Percentiles rank a stretch among this genome's conserved stretches.
Conservation (phyloP, 2,329 filamentous ascomycete species). For the Claviceps humidiphila region DNA sequence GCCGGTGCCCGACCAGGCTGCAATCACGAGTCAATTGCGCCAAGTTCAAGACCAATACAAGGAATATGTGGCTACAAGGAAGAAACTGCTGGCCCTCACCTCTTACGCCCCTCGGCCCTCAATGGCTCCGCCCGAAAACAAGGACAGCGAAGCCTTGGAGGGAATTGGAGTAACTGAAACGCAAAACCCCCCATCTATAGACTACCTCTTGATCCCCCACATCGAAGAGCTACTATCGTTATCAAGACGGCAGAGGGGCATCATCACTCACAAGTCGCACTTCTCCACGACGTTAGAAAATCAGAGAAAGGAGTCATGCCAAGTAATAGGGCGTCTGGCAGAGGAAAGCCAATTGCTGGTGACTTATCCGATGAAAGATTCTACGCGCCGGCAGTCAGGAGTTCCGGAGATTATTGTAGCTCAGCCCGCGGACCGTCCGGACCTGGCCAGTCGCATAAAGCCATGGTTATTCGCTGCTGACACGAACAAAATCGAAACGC, state of each 20-base stretch:
- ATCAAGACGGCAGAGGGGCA: slow-evolving; percentile 41
- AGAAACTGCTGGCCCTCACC: slow-evolving; percentile 30
- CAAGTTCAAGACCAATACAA: slow-evolving; percentile 41
- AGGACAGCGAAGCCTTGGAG: slow-evolving; percentile 1
- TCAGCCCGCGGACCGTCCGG: slow-evolving; percentile 22
- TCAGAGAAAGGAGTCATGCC: slow-evolving; percentile 36
- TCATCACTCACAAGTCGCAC: slow-evolving; percentile 46
- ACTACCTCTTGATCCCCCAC: slow-evolving; percentile 41
- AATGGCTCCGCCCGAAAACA: slow-evolving; percentile 4
- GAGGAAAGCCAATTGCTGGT: slow-evolving; percentile 51
- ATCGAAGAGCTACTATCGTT: slow-evolving; percentile 38
- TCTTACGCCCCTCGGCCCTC: slow-evolving; percentile 19
- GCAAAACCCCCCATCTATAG: slow-evolving; percentile 11
- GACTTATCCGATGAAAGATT: slow-evolving; percentile 30
- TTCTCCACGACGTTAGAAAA: slow-evolving; percentile 35
- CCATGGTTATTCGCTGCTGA: slow-evolving; percentile 49
- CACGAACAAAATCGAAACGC: slow-evolving; percentile 43
- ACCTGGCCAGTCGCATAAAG: slow-evolving; percentile 31
- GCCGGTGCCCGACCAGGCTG: slow-evolving; percentile 12
- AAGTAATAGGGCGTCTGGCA: slow-evolving; percentile 38
- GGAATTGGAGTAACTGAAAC: slow-evolving; percentile 7
- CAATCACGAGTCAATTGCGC: slow-evolving; percentile 27
- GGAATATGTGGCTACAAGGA: slow-evolving; percentile 37
- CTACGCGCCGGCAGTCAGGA: slow-evolving; percentile 22
- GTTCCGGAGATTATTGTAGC: slow-evolving; percentile 30